Evolutionary conservation across 306 rosid genomes (phyloP), one percentile per base, ranked within the genome.

Genomic region (Casuarina glauca): DNA sequence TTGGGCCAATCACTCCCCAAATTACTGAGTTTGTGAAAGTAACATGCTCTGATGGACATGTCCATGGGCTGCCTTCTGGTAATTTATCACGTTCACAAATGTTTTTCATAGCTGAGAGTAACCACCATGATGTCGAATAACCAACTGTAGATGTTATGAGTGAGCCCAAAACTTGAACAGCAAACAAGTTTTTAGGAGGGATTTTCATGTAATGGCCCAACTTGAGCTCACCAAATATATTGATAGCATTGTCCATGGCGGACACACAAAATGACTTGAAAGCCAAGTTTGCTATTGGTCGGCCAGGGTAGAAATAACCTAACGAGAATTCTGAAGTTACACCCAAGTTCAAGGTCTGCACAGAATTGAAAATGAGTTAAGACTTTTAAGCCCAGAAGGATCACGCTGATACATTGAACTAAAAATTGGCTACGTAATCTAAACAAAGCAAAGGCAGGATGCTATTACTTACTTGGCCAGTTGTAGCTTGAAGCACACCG

Each of bases 111-210:
- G 85, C 54, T 10, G 79, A 44, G 1, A 84, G 42, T 26, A 87
- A 87, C 90, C 90, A 87, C 90, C 88, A 87, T 0, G 88, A 74
- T 16, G 90, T 84, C 13, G 75, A 86, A 60, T 84, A 87, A 64
- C 20, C 4, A 10, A 57, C 63, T 10, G 6, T 6, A 6, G 63
- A 69, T 39, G 51, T 51, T 1, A 73, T 36, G 9, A 36, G 3
- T 51, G 64, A 20, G 36, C 76, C 76, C 32, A 9, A 4, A 1
- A 73, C 1, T 39, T 73, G 76, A 26, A 73, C 10, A 16, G 35
- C 32, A 26, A 26, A 26, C 66, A 73, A 32, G 10, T 46, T n/a
- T 19, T 48, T 53, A 2, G 66, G 66, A 32, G 75, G 75, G 32
- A 72, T 50, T 72, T 72, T 72, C 75, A 72, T 72, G 60, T 72